Conservation (phyloP, 805 yeast species). For the Kodamaea jinghongensis region DNA sequence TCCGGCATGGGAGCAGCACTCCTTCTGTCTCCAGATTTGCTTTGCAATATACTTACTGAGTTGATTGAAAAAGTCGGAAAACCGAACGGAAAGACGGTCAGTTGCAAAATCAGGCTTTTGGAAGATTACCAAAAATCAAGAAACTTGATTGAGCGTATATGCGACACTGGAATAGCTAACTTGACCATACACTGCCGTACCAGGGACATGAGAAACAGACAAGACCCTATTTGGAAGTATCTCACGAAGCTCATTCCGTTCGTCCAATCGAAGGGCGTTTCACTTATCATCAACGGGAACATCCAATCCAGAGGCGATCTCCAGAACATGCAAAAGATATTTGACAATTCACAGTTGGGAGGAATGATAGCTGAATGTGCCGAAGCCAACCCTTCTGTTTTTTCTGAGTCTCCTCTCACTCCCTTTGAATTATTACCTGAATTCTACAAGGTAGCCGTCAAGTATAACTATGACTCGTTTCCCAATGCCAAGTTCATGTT, state of each 20-base stretch:
- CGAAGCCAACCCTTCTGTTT: conserved; percentile 81
- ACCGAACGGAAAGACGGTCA: conserved; percentile 74
- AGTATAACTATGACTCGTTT: conserved; percentile 55
- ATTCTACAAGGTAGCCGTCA: conserved; percentile 50
- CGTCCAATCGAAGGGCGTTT: conserved; percentile 60
- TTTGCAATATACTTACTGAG: conserved; percentile 63
- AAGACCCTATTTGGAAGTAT: conserved; percentile 72
- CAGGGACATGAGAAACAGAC: conserved; percentile 82
- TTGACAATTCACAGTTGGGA: conserved; percentile 60
- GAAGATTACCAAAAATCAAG: conserved; percentile 60
- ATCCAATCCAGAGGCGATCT: conserved; percentile 56
- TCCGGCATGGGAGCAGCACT: conserved; percentile 98
- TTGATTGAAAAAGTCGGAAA: conserved; percentile 79
- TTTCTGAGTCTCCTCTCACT: conserved; percentile 42
- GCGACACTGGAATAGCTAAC: conserved; percentile 77
- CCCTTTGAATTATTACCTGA: conserved; percentile 59
- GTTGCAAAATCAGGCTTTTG: conserved; percentile 84
- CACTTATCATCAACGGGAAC: conserved; percentile 82
- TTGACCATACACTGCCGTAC: conserved; percentile 93
- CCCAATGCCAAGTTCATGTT: conserved; percentile 78
- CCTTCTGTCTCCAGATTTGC: conserved; percentile 72
- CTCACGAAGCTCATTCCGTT: conserved; percentile 58
- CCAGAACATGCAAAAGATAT: conserved; percentile 45
- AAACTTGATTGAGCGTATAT: conserved; percentile 48
- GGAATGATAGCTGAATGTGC: conserved; percentile 94